Evolutionary conservation across 106 monocot genomes (phyloP).

Genomic region (Dendrobium huoshanense): DNA sequence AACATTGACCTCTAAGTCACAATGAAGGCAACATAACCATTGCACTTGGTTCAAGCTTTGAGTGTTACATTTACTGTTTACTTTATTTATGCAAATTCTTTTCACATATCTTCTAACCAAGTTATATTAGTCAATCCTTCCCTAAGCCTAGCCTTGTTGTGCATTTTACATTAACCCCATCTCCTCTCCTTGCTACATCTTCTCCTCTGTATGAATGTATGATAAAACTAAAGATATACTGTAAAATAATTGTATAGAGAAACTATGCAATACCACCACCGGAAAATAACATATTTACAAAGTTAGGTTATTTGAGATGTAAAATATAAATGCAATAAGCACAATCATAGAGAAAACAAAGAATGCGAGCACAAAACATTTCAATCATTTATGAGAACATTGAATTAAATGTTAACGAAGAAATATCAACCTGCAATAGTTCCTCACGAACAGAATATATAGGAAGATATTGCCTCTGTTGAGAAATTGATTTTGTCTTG

Average conservation of each 20-base stretch:
- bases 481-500: slow-evolving; percentile 67
- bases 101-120: too few relatives aligned
- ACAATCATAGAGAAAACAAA: background rate
- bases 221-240: background rate
- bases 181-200: background rate
- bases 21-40: too few relatives aligned
- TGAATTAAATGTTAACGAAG: background rate
- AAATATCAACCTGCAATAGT: slow-evolving; percentile 58
- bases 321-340: background rate
- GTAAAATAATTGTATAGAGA: background rate
- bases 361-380: background rate
- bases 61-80: too few relatives aligned
- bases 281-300: background rate
- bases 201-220: background rate
- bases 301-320: background rate
- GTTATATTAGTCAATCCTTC: too few relatives aligned
- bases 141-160: background rate
- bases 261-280: background rate
- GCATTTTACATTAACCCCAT: background rate
- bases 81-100: too few relatives aligned
- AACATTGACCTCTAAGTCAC: too few relatives aligned
- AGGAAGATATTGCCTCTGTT: slow-evolving; percentile 87
- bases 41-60: too few relatives aligned
- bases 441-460: slow-evolving; percentile 89
- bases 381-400: background rate